Percentiles rank a stretch among this genome's conserved stretches.
phyloP scores from a whole-genome alignment of 768 basidiomycete genomes.

The Asterophora parasitica region DNA sequence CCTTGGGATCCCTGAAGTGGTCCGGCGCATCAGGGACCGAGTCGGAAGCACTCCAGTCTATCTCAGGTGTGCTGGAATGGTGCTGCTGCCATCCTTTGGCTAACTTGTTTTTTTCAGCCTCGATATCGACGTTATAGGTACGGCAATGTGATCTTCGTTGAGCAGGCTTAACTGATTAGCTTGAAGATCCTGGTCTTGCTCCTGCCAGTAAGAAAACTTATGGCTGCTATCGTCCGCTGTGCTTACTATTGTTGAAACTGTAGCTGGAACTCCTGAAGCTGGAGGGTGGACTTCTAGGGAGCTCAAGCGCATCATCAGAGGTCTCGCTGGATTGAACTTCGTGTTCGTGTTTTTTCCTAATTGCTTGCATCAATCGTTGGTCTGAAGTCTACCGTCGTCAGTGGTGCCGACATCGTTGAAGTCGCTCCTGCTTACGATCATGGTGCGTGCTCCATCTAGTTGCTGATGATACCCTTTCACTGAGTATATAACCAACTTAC shows the following conservation, averaged over 20 bases:
- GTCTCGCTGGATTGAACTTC: conserved; percentile 73
- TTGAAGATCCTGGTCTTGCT: conserved; percentile 65
- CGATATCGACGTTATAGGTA: conserved; percentile 81
- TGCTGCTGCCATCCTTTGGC: not conserved
- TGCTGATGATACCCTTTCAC: too few species aligned
- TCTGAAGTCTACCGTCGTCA: conserved; percentile 17
- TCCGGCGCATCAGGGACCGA: conserved; percentile 62
- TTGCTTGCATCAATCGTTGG: not conserved
- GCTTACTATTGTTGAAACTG: not conserved
- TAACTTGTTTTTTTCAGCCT: conserved; percentile 35
- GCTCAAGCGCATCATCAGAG: conserved; percentile 75
- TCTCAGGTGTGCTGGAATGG: conserved; percentile 41
- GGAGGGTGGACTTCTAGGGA: conserved; percentile 86
- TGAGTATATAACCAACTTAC: conserved; percentile 2
- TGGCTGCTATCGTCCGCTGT: not conserved
- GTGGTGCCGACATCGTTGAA: conserved; percentile 71
- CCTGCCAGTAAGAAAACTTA: conserved; percentile 60
- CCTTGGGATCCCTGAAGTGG: conserved; percentile 63
- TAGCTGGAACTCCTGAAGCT: conserved; percentile 80
- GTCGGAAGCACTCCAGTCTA: conserved; percentile 76
- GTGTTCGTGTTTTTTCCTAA: conserved; percentile 51
- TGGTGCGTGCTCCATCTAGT: too few species aligned
- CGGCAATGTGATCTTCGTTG: not conserved
- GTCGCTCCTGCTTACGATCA: conserved; percentile 72
- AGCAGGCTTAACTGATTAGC: conserved; percentile 2